A percentile compares a stretch with the other conserved stretches of the same genome.
Conservation (phyloP, 148 eudicot genomes). For the Nepenthes mirabilis region DNA sequence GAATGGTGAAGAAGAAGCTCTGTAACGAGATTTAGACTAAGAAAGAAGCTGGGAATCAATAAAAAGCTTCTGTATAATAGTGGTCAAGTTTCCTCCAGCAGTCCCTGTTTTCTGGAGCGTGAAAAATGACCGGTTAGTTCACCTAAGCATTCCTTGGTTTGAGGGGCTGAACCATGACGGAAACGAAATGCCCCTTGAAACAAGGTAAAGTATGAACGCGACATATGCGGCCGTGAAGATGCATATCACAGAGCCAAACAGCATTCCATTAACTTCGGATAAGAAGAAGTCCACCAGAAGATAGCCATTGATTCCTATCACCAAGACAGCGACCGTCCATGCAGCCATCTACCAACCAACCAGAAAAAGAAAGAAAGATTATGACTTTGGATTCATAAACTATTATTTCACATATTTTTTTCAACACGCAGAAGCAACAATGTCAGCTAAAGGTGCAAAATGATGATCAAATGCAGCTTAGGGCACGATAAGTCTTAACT, state of each 20-base stretch:
- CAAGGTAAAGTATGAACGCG: constrained; percentile 35
- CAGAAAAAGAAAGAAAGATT: background rate
- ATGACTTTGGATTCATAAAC: too few relatives aligned
- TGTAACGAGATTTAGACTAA: too few relatives aligned
- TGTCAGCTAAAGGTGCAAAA: too few relatives aligned
- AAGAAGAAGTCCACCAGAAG: constrained; percentile 39
- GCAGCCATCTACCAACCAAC: constrained; percentile 17
- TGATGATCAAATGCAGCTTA: too few relatives aligned
- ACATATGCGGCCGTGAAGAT: constrained; percentile 32
- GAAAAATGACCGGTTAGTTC: background rate
- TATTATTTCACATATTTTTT: too few relatives aligned
- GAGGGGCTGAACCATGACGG: constrained; percentile 13
- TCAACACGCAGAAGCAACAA: too few relatives aligned
- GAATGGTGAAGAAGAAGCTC: too few relatives aligned
- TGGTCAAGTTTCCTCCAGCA: background rate
- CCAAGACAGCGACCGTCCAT: constrained; percentile 48
- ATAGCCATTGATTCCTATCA: constrained; percentile 55
- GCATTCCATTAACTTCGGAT: constrained; percentile 26
- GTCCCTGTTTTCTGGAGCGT: background rate
- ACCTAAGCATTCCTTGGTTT: background rate
- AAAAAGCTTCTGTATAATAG: too few relatives aligned
- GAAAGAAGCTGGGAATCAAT: too few relatives aligned
- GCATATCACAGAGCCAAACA: constrained; percentile 14
- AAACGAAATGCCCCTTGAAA: constrained; percentile 18
- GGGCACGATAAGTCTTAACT: too few relatives aligned